A percentile compares a stretch with the other conserved stretches of the same genome.
Evolutionary conservation across 2,329 filamentous ascomycete genomes (phyloP).

Genomic region (Neofusicoccum cordaticola): DNA sequence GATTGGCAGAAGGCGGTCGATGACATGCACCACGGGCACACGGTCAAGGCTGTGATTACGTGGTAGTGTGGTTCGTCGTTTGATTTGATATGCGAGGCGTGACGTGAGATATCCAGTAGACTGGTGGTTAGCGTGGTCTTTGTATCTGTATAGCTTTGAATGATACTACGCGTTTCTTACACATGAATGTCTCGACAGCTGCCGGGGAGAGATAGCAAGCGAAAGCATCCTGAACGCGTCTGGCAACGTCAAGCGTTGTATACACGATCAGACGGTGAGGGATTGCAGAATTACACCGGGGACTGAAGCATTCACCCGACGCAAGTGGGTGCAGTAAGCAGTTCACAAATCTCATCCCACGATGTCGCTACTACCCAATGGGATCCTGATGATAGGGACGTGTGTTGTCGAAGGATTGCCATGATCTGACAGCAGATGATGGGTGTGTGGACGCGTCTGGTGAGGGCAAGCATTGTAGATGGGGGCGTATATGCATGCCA

Average conservation of each 20-base stretch:
- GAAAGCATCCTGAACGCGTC: no score
- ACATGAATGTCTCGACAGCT: no score
- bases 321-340: no score
- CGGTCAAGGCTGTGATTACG: slow-evolving; percentile 43
- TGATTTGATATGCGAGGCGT: background rate
- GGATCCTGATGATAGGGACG: background rate
- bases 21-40: slow-evolving; percentile 42
- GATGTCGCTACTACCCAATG: no score
- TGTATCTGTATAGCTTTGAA: background rate
- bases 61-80: slow-evolving; percentile 28
- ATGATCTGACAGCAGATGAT: background rate
- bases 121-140: background rate
- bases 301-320: no score
- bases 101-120: background rate
- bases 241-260: no score
- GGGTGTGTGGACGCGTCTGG: background rate
- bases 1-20: slow-evolving; percentile 40
- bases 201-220: no score
- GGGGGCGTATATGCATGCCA: background rate
- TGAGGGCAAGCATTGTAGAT: background rate
- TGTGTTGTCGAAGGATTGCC: background rate
- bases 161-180: background rate
- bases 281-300: no score
- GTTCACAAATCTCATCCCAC: no score
- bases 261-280: no score